Percentiles rank a stretch among this genome's conserved stretches.
Conservation (phyloP, 169 alveolate species). For the Plasmodium cynomolgi region DNA sequence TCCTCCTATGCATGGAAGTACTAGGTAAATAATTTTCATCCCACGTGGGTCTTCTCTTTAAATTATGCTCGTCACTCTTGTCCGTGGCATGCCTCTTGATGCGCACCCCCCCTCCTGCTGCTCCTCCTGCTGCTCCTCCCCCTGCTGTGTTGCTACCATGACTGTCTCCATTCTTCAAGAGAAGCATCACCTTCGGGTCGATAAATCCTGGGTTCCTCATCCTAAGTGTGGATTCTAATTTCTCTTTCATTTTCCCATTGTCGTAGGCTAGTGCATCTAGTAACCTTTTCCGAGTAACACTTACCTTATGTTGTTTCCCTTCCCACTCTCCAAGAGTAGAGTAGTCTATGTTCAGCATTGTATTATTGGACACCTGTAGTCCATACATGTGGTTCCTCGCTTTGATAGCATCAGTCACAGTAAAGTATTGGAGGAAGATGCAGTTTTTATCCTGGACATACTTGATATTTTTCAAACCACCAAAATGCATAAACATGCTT, state of each 20-base stretch:
- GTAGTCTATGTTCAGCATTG: constrained; percentile 22
- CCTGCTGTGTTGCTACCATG: neutral
- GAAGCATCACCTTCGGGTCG: constrained; percentile 27
- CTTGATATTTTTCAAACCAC: constrained; percentile 3
- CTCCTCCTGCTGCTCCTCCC: too few relatives aligned
- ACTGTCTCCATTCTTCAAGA: neutral
- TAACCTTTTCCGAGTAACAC: neutral
- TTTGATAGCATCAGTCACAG: constrained; percentile 2
- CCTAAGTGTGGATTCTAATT: constrained; percentile 9
- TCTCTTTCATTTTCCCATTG: constrained; percentile 1
- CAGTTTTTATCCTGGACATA: constrained; percentile 35
- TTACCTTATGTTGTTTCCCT: constrained; percentile 17
- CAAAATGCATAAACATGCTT: constrained; percentile 27
- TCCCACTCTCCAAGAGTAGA: constrained; percentile 47
- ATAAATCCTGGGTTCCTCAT: constrained; percentile 14
- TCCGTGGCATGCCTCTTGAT: neutral
- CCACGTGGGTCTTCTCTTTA: neutral
- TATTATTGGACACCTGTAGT: constrained; percentile 21
- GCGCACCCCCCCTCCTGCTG: neutral
- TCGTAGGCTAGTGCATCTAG: constrained; percentile 17
- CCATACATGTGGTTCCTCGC: constrained; percentile 69
- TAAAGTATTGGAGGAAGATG: constrained; percentile 21
- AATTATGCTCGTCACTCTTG: neutral
- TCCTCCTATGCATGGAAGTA: neutral
- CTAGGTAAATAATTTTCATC: neutral